These are phyloP conservation scores for Hyphodiscus sp. DNA, from an alignment of 2,329 filamentous ascomycete genomes.

Conservation along the genomic window DNA sequence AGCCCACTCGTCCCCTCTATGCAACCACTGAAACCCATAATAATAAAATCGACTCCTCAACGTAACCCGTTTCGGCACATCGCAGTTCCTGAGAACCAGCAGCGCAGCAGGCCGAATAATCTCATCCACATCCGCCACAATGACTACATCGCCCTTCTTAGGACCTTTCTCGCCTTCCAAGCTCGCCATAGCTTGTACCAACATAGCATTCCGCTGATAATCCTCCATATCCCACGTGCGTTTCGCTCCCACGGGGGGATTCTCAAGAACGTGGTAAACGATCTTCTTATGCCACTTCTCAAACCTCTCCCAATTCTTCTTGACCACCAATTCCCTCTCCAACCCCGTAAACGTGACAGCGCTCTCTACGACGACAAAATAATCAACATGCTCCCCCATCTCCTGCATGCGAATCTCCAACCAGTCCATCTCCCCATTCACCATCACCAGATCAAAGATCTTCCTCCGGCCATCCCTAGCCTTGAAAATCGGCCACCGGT, in stretches of 20 bases:
- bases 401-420: conserved; percentile 57
- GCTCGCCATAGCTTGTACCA: conserved; percentile 42
- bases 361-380: conserved; percentile 58
- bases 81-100: conserved; percentile 31
- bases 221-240: conserved; percentile 46
- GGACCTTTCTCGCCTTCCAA: conserved; percentile 30
- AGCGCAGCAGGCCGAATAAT: conserved; percentile 34
- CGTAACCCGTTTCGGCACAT: conserved; percentile 30
- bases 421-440: conserved; percentile 61
- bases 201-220: conserved; percentile 50
- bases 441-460: conserved; percentile 55
- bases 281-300: conserved; percentile 51
- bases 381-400: conserved; percentile 52
- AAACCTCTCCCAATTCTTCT: conserved; percentile 47
- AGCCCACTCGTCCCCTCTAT: conserved; percentile 32
- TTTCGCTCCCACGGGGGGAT: conserved; percentile 33
- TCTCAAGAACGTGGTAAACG: conserved; percentile 49
- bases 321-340: conserved; percentile 47
- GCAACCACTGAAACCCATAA: conserved; percentile 35
- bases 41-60: conserved; percentile 33
- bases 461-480: conserved; percentile 33
- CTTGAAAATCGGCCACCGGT: conserved; percentile 11
- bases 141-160: conserved; percentile 35
- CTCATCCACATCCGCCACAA: conserved; percentile 42
- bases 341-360: conserved; percentile 50